Percentiles rank a stretch among this genome's conserved stretches.
Conservation (phyloP, 202 grass and related monocot genomes). For the Elaeis oleifera region DNA sequence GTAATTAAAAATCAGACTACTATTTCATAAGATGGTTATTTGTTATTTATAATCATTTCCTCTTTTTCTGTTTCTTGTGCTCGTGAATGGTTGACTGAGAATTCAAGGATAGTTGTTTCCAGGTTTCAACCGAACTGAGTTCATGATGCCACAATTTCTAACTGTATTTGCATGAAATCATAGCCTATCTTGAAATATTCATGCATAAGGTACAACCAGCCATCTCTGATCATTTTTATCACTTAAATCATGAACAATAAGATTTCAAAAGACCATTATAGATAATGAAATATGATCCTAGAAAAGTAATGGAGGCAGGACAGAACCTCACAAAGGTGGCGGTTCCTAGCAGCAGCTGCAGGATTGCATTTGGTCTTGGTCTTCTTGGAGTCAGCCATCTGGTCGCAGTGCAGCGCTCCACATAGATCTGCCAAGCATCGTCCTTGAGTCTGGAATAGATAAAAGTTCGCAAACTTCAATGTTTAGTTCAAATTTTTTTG, state of each 20-base stretch:
- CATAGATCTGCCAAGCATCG: constrained; percentile 87
- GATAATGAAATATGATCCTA: background rate
- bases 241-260: background rate
- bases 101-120: no score
- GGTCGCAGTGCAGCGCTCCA: constrained; percentile 83
- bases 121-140: no score
- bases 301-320: constrained; percentile 24
- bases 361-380: constrained; percentile 90
- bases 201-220: no score
- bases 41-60: no score
- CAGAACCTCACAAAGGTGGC: constrained; percentile 93
- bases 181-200: no score
- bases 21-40: no score
- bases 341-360: constrained; percentile 71
- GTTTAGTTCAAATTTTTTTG: no score
- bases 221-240: background rate
- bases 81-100: no score
- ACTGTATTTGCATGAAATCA: no score
- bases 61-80: no score
- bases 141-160: no score
- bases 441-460: constrained; percentile 53
- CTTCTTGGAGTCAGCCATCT: constrained; percentile 70
- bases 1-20: no score
- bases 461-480: constrained; percentile 9
- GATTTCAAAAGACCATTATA: background rate